phyloP scores from a whole-genome alignment of 345 rosid species.

The Bruguiera parviflora region DNA sequence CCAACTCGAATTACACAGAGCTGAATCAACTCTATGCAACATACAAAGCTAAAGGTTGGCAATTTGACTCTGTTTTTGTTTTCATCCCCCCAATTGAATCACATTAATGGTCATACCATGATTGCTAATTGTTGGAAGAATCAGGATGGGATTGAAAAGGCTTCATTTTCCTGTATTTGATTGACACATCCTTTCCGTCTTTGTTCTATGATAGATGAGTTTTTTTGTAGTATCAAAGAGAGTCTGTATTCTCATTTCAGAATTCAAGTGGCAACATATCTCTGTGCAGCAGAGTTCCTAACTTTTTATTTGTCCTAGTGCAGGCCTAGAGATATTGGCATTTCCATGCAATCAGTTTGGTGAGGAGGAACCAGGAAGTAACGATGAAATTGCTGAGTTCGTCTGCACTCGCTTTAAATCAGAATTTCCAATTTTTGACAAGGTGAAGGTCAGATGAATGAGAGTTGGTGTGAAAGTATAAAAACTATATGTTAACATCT shows the following conservation, averaged over 20 bases:
- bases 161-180: background rate
- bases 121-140: background rate
- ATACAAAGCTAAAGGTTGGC: conserved; percentile 30
- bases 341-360: conserved; percentile 39
- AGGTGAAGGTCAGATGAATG: conserved; percentile 17
- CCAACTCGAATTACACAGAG: conserved; percentile 34
- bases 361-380: conserved; percentile 32
- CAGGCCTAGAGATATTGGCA: conserved; percentile 30
- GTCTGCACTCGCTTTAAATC: conserved; percentile 32
- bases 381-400: conserved; percentile 23
- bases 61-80: background rate
- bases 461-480: background rate
- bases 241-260: background rate
- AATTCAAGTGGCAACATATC: background rate
- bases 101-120: no score
- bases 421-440: conserved; percentile 30
- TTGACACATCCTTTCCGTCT: background rate
- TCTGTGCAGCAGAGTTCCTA: background rate
- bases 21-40: conserved; percentile 26
- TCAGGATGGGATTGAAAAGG: background rate
- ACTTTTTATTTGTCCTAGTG: background rate
- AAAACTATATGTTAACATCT: background rate
- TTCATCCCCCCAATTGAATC: background rate
- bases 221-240: background rate
- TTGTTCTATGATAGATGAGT: background rate